These are phyloP conservation scores for Podila horticola DNA, from an alignment of 192 early-diverging fungal species.

Conservation along the genomic window DNA sequence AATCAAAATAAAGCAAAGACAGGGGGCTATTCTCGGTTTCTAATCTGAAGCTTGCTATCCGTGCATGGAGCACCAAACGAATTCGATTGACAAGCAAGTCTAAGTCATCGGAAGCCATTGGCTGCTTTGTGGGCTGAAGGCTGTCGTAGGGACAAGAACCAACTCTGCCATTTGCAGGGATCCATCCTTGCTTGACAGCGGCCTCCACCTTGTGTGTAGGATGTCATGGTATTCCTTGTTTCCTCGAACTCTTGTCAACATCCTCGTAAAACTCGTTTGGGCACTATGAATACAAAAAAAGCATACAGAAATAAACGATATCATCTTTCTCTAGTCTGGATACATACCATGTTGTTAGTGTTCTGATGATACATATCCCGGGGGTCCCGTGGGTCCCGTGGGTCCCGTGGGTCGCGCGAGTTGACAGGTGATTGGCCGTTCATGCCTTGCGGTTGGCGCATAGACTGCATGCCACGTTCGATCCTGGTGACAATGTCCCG, in stretches of 20 bases:
- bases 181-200: too few species aligned
- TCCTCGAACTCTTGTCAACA: too few species aligned
- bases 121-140: too few species aligned
- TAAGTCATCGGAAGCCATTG: too few species aligned
- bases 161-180: too few species aligned
- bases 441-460: constrained; percentile 33
- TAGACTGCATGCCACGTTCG: constrained; percentile 55
- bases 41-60: neutral
- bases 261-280: too few species aligned
- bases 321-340: neutral
- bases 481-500: constrained; percentile 60
- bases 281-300: too few species aligned
- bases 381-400: constrained; percentile 16
- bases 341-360: constrained; percentile 16
- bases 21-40: neutral
- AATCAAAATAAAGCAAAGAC: neutral
- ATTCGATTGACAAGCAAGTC: too few species aligned
- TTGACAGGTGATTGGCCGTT: constrained; percentile 62
- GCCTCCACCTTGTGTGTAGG: too few species aligned
- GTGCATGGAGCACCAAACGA: too few species aligned
- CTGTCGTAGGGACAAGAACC: too few species aligned
- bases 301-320: neutral
- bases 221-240: too few species aligned
- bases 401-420: constrained; percentile 55
- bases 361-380: constrained; percentile 10